A percentile compares a stretch with the other conserved stretches of the same genome.
Evolutionary conservation across 2,329 filamentous ascomycete genomes (phyloP).

Genomic region (Zopfia rhizophila): DNA sequence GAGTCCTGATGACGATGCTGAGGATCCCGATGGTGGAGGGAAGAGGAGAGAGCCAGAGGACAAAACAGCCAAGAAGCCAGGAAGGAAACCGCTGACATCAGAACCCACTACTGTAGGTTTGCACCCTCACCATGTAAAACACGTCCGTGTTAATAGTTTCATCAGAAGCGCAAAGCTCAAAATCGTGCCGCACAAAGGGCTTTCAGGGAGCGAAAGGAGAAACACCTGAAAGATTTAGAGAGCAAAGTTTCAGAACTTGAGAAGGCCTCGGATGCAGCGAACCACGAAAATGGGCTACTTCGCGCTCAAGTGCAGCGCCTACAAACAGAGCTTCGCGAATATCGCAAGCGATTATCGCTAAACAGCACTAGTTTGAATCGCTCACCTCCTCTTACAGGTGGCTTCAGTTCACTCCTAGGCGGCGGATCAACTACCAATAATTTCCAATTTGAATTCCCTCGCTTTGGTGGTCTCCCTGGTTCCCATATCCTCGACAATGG

Average conservation of each 20-base stretch:
- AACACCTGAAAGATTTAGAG: constrained; percentile 86
- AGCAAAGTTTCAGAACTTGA: constrained; percentile 74
- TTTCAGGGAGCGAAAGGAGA: constrained; percentile 94
- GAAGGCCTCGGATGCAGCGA: constrained; percentile 83
- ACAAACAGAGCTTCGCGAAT: constrained; percentile 85
- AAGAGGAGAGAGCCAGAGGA: constrained; percentile 86
- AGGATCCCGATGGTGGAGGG: constrained; percentile 71
- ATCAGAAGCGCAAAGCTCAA: constrained; percentile 92
- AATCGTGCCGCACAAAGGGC: constrained; percentile 92
- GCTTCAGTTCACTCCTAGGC: constrained; percentile 57
- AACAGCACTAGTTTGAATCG: constrained; percentile 60
- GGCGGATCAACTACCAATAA: constrained; percentile 75
- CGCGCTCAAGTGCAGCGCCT: constrained; percentile 90
- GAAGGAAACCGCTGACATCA: constrained; percentile 92
- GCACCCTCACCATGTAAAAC: constrained; percentile 1
- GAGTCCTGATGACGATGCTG: constrained; percentile 73
- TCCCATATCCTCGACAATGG: constrained; percentile 63
- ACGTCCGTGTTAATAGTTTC: constrained; percentile 32
- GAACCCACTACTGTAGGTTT: constrained; percentile 92
- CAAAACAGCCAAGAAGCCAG: constrained; percentile 93
- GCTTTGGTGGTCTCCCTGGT: constrained; percentile 80
- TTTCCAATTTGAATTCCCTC: constrained; percentile 96
- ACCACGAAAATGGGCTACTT: constrained; percentile 84
- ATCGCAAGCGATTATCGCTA: constrained; percentile 84
- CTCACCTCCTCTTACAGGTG: constrained; percentile 58